Base-by-base conservation (phyloP, 495 filamentous ascomycete species). In the Acidiella bohemica region DNA sequence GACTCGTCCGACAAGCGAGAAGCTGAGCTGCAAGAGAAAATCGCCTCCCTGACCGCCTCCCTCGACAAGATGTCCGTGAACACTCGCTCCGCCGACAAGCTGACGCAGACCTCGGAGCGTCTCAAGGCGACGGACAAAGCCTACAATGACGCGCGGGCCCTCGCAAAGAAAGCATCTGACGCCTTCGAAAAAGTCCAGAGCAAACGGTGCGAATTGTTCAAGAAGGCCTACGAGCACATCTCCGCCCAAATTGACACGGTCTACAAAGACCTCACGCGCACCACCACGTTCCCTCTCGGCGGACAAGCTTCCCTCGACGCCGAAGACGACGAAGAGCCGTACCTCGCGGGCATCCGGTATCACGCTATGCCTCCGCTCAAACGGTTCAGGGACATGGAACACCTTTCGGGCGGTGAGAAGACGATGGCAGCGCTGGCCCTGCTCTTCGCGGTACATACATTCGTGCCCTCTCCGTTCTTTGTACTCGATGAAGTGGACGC, bases 321-420 rank as follows among this genome's bases (percentile, higher is more conserved):
- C 55, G 84, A 87, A 53, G 77, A 80, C 53, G 86, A 76, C 21
- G 83, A 88, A 50, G 79, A 83, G 53, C 92, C 90, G 0, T 96
- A 93, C 62, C 73, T 93, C 0, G 81, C 80, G 36, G 90, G 90
- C 16, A 83, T 99, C 62, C 93, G 92, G 50, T 99, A 96, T 61
- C 84, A 95, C 59, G 90, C 92, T 50, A 96, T 94, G 87, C 90
- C 90, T 18, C 90, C 90, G 6, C 74, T 93, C 41, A 99, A 99
- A 65, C 86, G 90, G 38, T 99, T 96, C 76, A 74, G 90, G 26
- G 92, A 96, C 61, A 96, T 99, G 90, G 90, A 96, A 60, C 88
- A 93, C 55, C 72, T 99, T 17, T 93, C 84, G 9, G 90, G 90
- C 48, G 90, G 90, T 39, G 90, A 99, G 65, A 96, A 96, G 72